Base-by-base conservation (phyloP, 2,329 filamentous ascomycete genomes). In the Pseudogymnoascus sp. region DNA sequence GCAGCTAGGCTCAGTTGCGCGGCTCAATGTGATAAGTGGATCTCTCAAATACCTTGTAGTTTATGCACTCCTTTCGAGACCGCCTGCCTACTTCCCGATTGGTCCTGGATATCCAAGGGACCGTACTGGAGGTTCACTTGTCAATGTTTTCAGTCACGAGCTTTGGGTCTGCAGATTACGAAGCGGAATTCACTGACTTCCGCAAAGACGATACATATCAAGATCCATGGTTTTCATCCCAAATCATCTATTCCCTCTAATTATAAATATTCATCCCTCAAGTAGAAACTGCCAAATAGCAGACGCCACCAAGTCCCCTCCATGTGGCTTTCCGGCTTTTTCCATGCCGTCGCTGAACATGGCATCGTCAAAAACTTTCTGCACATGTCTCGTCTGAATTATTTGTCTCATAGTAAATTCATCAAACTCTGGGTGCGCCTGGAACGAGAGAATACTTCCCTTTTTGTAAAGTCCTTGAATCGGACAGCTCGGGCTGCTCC, bases 371-470 rank as follows among this genome's bases (percentile, higher is more conserved):
- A 96, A 89, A 21, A 95, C 79, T 0, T 90, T 90, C 59, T 78
- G 78, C 29, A 80, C 78, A 71, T 89, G 84, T 64, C 92, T 81
- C 65, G 81, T 76, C 65, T 82, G 79, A 63, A 93, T 75, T 40
- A 96, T 76, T 73, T 91, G 87, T 16, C 77, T 78, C 69, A 92
- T 83, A 67, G 95, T 92, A 14, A 85, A 81, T 64, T 81, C 80
- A 4, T 81, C 89, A 73, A 93, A 95, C 74, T 96, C 91, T 0
- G 91, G 92, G 74, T 96, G 91, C 6, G 91, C 91, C 77, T 96
- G 91, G 1, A 96, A 84, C 0, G 90, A 87, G 65, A 96, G 86
- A 65, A 90, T 78, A 35, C 81, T 81, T 47, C 81, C 78, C 6
- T 86, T 83, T 19, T 80, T 75, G 72, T 95, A 89, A 82, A 96